Evolutionary conservation across 2,329 filamentous ascomycete genomes (phyloP).

Genomic region (Lecanicillium sp.): DNA sequence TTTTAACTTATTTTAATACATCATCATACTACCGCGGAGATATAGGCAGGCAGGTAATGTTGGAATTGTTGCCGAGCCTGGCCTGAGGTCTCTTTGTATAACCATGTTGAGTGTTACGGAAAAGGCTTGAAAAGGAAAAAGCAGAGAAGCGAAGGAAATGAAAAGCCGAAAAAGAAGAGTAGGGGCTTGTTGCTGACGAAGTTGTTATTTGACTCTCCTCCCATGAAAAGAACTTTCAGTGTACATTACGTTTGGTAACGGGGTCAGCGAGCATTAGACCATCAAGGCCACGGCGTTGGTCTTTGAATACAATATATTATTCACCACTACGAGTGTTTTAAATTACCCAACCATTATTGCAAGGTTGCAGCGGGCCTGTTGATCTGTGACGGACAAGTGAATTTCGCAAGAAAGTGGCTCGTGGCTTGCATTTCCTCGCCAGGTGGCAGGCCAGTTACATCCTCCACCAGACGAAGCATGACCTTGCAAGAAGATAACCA

Average conservation of each 20-base stretch:
- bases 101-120: constrained; percentile 1
- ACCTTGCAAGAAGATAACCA: too few species aligned
- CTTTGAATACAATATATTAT: constrained; percentile 9
- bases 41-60: not conserved
- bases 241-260: constrained; percentile 39
- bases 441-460: too few species aligned
- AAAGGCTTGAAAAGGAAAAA: constrained; percentile 1
- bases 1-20: too few species aligned
- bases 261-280: constrained; percentile 38
- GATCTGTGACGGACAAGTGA: too few species aligned
- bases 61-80: not conserved
- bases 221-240: constrained; percentile 29
- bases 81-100: constrained; percentile 3
- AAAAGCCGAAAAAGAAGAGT: constrained; percentile 2
- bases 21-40: constrained; percentile 2
- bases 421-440: too few species aligned
- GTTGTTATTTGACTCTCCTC: constrained; percentile 38
- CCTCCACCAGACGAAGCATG: too few species aligned
- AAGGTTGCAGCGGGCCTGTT: too few species aligned
- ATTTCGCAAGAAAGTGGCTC: too few species aligned
- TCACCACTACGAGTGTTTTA: constrained; percentile 8
- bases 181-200: constrained; percentile 29
- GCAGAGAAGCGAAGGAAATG: constrained; percentile 1
- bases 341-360: too few species aligned
- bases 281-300: constrained; percentile 26